phyloP scores from a whole-genome alignment of 352 stramenopile species.

The Globisporangium carolinianum region DNA sequence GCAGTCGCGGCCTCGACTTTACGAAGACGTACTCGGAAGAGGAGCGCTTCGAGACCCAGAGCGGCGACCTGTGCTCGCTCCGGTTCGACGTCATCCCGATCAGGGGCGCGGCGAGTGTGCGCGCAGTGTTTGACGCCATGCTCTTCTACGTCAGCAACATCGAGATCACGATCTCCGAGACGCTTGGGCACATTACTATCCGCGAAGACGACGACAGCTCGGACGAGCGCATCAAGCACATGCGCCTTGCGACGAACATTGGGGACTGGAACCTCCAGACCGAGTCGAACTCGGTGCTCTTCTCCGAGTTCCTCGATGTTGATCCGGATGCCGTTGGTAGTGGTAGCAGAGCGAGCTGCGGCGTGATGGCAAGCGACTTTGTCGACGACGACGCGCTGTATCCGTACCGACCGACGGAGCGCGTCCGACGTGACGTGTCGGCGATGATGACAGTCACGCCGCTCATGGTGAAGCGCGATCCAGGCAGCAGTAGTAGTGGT shows the following conservation, averaged over 20 bases:
- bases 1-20: constrained; percentile 28
- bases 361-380: constrained; percentile 28
- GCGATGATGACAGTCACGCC: constrained; percentile 29
- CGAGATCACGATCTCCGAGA: constrained; percentile 53
- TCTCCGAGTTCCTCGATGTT: constrained; percentile 17
- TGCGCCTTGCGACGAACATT: constrained; percentile 34
- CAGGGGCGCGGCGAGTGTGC: constrained; percentile 20
- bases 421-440: constrained; percentile 41
- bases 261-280: constrained; percentile 18
- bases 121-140: constrained; percentile 40
- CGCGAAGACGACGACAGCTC: constrained; percentile 44
- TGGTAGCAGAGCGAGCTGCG: constrained; percentile 16
- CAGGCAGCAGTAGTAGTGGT: constrained; percentile 13
- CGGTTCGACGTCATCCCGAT: constrained; percentile 46
- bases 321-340: constrained; percentile 8
- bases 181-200: constrained; percentile 43
- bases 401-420: constrained; percentile 29
- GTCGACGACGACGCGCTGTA: constrained; percentile 50
- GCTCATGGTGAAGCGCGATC: constrained; percentile 10
- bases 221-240: constrained; percentile 33
- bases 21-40: constrained; percentile 29
- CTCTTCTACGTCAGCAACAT: constrained; percentile 41
- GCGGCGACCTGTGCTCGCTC: constrained; percentile 35
- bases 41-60: constrained; percentile 31
- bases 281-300: constrained; percentile 36